Base-by-base conservation (phyloP, 176 grass and related monocot species). In the Triticum aestivum region DNA sequence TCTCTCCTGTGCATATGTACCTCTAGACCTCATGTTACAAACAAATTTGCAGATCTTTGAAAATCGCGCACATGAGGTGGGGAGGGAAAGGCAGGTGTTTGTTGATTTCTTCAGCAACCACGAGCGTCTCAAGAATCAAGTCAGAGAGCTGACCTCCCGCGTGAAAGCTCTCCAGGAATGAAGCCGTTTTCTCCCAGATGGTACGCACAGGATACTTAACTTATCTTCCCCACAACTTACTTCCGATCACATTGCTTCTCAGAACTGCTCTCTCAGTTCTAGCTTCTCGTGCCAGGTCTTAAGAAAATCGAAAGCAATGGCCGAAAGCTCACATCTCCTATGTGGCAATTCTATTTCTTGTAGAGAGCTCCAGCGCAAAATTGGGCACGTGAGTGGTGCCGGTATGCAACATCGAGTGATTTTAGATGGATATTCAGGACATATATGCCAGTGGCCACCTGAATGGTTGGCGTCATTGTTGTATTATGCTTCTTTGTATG, bases 101-200 rank as follows among this genome's bases (percentile, higher is more conserved):
- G 84, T 96, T 14, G 94, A 96, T 88, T 96, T 96, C 68, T 96
- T 96, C 87, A 91, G 89, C 83, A 96, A 93, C 77, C 89, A 89
- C 0, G 94, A 96, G n/a, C 91, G 87, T 24, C 89, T 96, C 44
- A 93, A 86, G 85, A 89, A 90, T 82, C 94, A 93, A 86, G 94
- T 96, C 76, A 88, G 91, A 81, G 94, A 93, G 75, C 62, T 96
- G 29, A 96, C 94, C 47, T 90, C 91, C 20, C 89, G 84, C 15
- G 89, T 91, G 63, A 90, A 91, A 81, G 87, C 89, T 87, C 91
- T 96, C 33, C 89, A 96, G 83, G 91, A 91, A 41, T 91, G 88
- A 26, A 30, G 8, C 14, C 20, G 4, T 29, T 37, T 75, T 39
- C 13, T 64, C 8, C 71, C 45, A 39, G 23, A 9, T 3, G 78